Evolutionary conservation across 495 filamentous ascomycete species (phyloP).

Genomic region (Lophiostoma macrostomum): DNA sequence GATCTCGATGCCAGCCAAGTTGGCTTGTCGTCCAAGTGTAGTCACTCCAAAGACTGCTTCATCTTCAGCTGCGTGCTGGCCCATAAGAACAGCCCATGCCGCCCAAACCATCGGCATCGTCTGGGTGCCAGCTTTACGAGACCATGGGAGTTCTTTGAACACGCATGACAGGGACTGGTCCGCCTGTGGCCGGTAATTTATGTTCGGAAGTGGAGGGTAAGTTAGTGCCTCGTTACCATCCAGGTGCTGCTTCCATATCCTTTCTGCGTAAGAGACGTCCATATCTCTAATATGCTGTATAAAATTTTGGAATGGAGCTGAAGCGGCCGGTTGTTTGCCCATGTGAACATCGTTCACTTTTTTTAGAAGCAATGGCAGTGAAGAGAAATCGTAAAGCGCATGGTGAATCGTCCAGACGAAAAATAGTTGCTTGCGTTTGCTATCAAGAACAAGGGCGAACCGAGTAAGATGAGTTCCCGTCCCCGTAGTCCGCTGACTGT

Average conservation of each 20-base stretch:
- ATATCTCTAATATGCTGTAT: not conserved
- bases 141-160: not conserved
- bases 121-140: not conserved
- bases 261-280: too few species aligned
- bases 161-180: not conserved
- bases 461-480: not conserved
- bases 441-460: not conserved
- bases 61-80: not conserved
- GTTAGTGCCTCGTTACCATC: not conserved
- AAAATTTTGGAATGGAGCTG: not conserved
- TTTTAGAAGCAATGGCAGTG: not conserved
- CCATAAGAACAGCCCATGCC: not conserved
- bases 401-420: slow-evolving; percentile 58
- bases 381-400: slow-evolving; percentile 66
- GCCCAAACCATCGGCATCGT: not conserved
- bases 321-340: not conserved
- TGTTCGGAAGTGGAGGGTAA: too few species aligned
- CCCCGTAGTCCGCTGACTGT: not conserved
- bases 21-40: not conserved
- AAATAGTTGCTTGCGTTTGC: slow-evolving; percentile 9
- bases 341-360: not conserved
- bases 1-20: not conserved
- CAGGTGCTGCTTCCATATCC: not conserved
- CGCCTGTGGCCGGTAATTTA: not conserved
- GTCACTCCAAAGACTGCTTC: not conserved